Base-by-base conservation (phyloP, 2,329 filamentous ascomycete species). In the Colletotrichum liriopes region DNA sequence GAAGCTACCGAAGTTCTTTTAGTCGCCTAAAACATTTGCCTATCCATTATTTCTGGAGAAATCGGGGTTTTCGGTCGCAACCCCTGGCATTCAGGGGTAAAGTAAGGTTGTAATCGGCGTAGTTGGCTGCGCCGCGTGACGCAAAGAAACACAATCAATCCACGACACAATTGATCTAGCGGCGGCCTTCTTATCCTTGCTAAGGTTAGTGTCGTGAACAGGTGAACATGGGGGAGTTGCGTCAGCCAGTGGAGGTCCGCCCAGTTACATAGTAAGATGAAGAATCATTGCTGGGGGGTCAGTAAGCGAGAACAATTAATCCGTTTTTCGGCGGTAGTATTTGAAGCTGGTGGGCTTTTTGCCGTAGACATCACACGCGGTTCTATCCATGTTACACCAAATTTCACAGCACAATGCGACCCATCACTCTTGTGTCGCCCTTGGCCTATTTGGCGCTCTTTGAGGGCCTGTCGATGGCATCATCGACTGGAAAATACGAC, bases 401-500 rank as follows among this genome's bases (percentile, higher is more conserved):
- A 7, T 5, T 2, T n/a, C 11, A 5, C 43, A 32, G 2, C 58
- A 35, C 49, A 16, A 64, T 64, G 49, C 49, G 37, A 12, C 23
- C 9, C 20, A n/a, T 45, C 5, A 52, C 18, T 43, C 5, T 14
- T 2, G 26, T 9, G 5, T 29, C 16, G 5, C 7, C 3, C 3
- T 35, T 45, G 32, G 11, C 32, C 23, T 41, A 23, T 16, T 8
- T 29, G 51, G 3, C 49, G 12, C 4, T 37, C 41, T 18, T 56
- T 32, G 43, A 20, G 14, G 39, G 9, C 12, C 37, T 45, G 11
- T 16, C 47, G 9, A 26, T 8, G 1, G 64, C 49, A 18, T 47
- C 32, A 3, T n/a, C 7, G 26, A 18, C 7, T 5, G 23, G 18
- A 4, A n/a, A n/a, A 6, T 77, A 74, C 59, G 58, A 74, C 18